Evolutionary conservation across 2,329 filamentous ascomycete species (phyloP), one percentile per base, ranked within the genome.

Genomic region (Fusarium bactridioides): DNA sequence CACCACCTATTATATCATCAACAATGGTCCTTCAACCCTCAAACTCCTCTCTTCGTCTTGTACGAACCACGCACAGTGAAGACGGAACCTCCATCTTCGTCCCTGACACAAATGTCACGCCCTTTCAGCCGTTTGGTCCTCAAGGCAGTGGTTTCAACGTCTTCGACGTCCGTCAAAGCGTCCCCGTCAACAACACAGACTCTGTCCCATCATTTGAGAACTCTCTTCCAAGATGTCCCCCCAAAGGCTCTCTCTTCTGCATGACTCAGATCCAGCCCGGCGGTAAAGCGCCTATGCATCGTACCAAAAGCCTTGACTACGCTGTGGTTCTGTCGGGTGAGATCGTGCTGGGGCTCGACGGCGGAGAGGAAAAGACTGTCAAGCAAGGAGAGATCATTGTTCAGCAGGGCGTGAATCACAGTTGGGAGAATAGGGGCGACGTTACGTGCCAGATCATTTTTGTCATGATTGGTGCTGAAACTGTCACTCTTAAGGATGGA

Each of bases 391-490:
- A 86, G 47, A 71, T 81, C n/a, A 75, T 84, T 38, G 77, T 85
- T 1, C 81, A 85, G 73, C 77, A 82, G 44, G 85, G 84, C 1
- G 80, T 79, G 13, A 85, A 82, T 61, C 85, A 87, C 74, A 75
- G 77, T 16, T 87, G 85, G 83, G 74, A 79, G 21, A 86, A 86
- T 64, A 77, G 80, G 21, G 78, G 79, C 0, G 69, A 78, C 5
- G 79, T 81, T 50, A 67, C 79, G 21, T 84, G 82, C 54, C 77
- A 81, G 29, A 77, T 85, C 1, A 72, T 83, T 45, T 82, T 79
- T 59, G 80, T 85, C 43, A 80, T 82, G 79, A 74, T 86, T 7
- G 81, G 80, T 12, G 78, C 81, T 21, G 79, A 84, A 51, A 82
- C 82, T 74, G 74, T 86, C 54, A 74, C 76, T 48, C 76, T 83